Conservation (phyloP, 371 early-diverging fungal genomes). For the Mucor saturninus region DNA sequence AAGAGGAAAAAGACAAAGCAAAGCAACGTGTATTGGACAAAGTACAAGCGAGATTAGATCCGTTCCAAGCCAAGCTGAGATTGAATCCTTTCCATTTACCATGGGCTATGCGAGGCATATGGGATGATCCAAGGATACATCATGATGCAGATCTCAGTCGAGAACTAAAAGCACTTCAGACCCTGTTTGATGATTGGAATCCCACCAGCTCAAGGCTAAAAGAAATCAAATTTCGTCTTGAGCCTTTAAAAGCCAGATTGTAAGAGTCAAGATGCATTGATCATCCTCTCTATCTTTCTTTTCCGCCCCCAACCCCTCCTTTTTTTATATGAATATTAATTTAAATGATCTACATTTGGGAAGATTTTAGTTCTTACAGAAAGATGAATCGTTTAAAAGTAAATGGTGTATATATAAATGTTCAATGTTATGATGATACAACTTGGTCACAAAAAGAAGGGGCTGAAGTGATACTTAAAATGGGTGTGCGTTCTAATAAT, state of each 20-base stretch:
- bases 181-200: slow-evolving; percentile 77
- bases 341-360: background rate
- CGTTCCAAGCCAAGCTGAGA: slow-evolving; percentile 54
- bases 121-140: slow-evolving; percentile 67
- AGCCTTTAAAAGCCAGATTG: slow-evolving; percentile 63
- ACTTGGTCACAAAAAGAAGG: too few species aligned
- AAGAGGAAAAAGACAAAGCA: background rate
- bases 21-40: slow-evolving; percentile 7
- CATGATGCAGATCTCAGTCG: slow-evolving; percentile 47
- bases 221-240: slow-evolving; percentile 85
- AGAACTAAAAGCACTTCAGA: slow-evolving; percentile 66
- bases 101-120: slow-evolving; percentile 86
- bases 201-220: slow-evolving; percentile 70
- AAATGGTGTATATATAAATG: too few species aligned
- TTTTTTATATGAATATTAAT: background rate
- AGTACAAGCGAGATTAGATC: slow-evolving; percentile 37
- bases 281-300: background rate
- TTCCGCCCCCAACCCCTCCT: too few species aligned
- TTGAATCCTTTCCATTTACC: slow-evolving; percentile 88
- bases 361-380: background rate
- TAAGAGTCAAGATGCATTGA: slow-evolving; percentile 6
- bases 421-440: too few species aligned
- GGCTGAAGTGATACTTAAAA: too few species aligned
- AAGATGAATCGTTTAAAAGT: too few species aligned
- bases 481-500: too few species aligned